These are phyloP conservation scores for Lactarius quietus DNA, from an alignment of 768 basidiomycete species.

Conservation along the genomic window DNA sequence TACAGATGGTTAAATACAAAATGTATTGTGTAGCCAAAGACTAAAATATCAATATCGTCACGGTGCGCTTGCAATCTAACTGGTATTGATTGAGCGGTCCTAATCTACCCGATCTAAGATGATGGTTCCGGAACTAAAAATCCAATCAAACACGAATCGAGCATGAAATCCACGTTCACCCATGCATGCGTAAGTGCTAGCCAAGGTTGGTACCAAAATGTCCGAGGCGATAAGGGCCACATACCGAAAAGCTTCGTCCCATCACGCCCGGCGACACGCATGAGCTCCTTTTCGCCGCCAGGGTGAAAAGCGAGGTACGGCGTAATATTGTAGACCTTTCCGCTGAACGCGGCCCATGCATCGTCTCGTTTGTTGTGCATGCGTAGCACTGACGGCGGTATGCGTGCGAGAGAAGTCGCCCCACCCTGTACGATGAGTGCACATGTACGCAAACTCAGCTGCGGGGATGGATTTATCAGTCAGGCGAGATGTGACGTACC, in stretches of 20 bases:
- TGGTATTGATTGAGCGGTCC: background rate
- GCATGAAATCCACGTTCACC: conserved; percentile 96
- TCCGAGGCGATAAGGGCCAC: conserved; percentile 30
- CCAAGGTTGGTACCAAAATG: background rate
- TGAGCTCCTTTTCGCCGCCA: conserved; percentile 89
- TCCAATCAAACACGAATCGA: conserved; percentile 90
- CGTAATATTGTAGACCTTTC: conserved; percentile 96
- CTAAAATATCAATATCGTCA: background rate
- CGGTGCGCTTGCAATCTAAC: conserved; percentile 1
- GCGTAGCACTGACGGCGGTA: conserved; percentile 75
- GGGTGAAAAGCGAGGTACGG: conserved; percentile 90
- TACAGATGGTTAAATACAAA: background rate
- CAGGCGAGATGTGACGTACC: conserved; percentile 40
- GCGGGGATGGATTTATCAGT: background rate
- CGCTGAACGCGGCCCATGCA: conserved; percentile 90
- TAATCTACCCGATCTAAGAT: conserved; percentile 22
- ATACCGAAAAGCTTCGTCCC: conserved; percentile 92
- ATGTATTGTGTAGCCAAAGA: background rate
- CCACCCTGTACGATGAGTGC: conserved; percentile 47
- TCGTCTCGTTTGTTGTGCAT: conserved; percentile 80
- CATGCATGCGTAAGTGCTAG: conserved; percentile 89
- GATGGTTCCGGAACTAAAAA: conserved; percentile 75
- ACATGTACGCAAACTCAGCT: conserved; percentile 13
- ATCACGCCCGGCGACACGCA: conserved; percentile 93
- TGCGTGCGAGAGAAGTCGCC: conserved; percentile 52